These are phyloP conservation scores for Nicotiana undulata DNA, from an alignment of 257 asterid species.

Conservation along the genomic window DNA sequence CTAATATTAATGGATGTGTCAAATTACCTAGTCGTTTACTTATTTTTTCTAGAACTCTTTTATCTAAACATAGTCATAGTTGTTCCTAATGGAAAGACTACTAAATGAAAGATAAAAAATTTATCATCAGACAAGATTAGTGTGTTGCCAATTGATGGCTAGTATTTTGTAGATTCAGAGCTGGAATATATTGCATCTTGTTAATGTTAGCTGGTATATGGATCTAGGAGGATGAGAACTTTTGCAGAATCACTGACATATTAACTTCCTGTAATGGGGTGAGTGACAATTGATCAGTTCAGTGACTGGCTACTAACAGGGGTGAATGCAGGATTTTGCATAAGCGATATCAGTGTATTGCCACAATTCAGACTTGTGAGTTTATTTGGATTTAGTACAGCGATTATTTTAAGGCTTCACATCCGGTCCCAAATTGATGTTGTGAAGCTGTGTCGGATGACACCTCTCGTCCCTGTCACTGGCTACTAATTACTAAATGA, in stretches of 20 bases:
- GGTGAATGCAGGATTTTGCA: background rate
- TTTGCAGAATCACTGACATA: background rate
- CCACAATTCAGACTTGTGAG: background rate
- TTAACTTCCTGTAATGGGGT: background rate
- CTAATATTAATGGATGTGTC: background rate
- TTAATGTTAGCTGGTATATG: background rate
- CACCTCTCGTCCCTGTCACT: background rate
- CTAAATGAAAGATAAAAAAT: background rate
- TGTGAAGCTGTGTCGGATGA: background rate
- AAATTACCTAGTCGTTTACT: background rate
- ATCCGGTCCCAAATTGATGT: background rate
- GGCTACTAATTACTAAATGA: background rate
- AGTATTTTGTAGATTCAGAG: background rate
- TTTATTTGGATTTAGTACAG: background rate
- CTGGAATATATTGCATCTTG: background rate
- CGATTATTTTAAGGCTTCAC: background rate
- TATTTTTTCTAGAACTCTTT: background rate
- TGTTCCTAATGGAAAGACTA: background rate
- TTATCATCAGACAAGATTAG: background rate
- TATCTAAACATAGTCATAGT: background rate
- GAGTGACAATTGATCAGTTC: background rate
- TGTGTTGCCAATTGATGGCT: background rate
- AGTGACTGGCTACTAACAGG: background rate
- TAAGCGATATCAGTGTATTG: background rate
- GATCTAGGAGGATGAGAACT: background rate